Evolutionary conservation across 208 protist genomes (phyloP), one percentile per base, ranked within the genome.

Genomic region (Trypanosoma conorhini): DNA sequence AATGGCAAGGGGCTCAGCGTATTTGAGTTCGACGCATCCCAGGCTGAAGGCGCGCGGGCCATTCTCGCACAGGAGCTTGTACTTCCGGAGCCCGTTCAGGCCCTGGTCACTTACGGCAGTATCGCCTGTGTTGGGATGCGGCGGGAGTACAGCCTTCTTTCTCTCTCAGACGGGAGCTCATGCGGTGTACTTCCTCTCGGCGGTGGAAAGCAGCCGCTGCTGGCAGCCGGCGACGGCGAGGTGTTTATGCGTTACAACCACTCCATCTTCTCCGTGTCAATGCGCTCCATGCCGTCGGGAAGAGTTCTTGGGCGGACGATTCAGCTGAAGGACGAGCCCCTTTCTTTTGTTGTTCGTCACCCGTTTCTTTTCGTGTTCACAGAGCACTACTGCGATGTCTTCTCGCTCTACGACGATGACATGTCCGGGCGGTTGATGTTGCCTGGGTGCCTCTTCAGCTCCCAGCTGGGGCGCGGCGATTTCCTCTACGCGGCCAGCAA

Each of bases 301-400:
- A 50, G 59, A 10, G 58, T 77, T 24, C 35, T 82, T 17, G 67
- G 71, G 12, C 72, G 72, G 13, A 82, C 77, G 19, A 76, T 82
- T 57, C 72, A 74, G 33, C 48, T 79, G 7, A 66, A 74, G 31
- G 67, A 79, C 58, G 72, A 82, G 48, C 48, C 42, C 0, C 62
- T 61, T 38, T 68, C 28, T 61, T 58, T 79, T 44, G 68, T 86
- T 42, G 63, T 80, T 9, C 85, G 83, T 28, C 80, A 90, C 46
- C 86, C 86, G 10, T 86, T 86, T 72, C 71, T 94, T 21, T 86
- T 94, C 62, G 79, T 79, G 50, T 94, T 94, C 72, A 85, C 83
- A 12, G 65, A 76, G 35, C 24, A 75, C 22, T 76, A 89, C 69
- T 94, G 88, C 66, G 84, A 91, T 71, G 86, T 91, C 21, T 77